Conservation (phyloP, 345 rosid genomes). For the Chamaenerion angustifolium region DNA sequence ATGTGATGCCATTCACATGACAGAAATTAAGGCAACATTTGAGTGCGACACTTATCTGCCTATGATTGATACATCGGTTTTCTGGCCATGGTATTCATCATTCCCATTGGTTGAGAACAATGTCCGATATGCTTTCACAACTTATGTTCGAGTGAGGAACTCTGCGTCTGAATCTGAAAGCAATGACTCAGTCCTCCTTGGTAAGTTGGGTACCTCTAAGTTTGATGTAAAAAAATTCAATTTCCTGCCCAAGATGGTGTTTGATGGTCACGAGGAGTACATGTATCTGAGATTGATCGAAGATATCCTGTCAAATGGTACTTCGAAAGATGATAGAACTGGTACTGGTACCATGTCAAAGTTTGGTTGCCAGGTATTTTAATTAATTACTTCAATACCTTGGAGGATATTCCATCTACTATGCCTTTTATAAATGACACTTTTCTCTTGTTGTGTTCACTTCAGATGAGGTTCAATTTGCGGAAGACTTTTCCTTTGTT, state of each 20-base stretch:
- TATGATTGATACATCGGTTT: constrained; percentile 43
- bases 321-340: constrained; percentile 53
- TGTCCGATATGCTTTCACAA: constrained; percentile 42
- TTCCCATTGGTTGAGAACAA: constrained; percentile 57
- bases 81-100: constrained; percentile 83
- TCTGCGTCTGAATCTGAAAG: constrained; percentile 23
- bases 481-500: constrained; percentile 78
- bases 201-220: constrained; percentile 18
- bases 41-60: constrained; percentile 92
- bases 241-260: constrained; percentile 60
- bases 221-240: constrained; percentile 47
- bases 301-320: constrained; percentile 53
- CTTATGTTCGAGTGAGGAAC: constrained; percentile 64
- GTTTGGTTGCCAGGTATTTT: constrained; percentile 73
- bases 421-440: not conserved
- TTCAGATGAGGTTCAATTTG: constrained; percentile 72
- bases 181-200: constrained; percentile 18
- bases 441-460: not conserved
- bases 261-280: constrained; percentile 68
- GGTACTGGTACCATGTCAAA: constrained; percentile 81
- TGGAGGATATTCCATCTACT: constrained; percentile 2
- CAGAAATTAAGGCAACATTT: constrained; percentile 59
- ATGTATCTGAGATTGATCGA: constrained; percentile 52
- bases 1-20: constrained; percentile 82
- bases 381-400: not conserved